Conservation (phyloP, 768 basidiomycete genomes). For the Boletus sp. region DNA sequence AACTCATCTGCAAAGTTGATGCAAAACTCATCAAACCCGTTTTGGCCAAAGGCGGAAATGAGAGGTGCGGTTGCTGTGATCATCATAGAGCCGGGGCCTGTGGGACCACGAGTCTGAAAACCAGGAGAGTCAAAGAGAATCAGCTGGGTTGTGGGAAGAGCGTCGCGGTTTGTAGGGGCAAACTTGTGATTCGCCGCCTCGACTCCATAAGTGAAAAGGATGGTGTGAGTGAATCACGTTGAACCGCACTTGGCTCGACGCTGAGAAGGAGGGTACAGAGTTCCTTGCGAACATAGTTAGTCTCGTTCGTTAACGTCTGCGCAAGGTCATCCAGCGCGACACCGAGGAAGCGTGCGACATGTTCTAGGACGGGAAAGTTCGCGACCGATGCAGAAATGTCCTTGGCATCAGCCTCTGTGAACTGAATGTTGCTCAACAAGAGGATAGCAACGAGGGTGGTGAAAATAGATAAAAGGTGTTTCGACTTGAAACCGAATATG, state of each 20-base stretch:
- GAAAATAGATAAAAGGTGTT: slow-evolving; percentile 80
- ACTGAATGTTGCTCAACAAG: slow-evolving; percentile 78
- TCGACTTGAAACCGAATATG: slow-evolving; percentile 87
- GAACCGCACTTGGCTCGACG: slow-evolving; percentile 65
- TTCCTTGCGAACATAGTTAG: slow-evolving; percentile 85
- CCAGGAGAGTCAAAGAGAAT: slow-evolving; percentile 79
- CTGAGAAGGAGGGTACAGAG: slow-evolving; percentile 79
- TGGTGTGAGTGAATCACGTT: slow-evolving; percentile 82
- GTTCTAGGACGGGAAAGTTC: slow-evolving; percentile 56
- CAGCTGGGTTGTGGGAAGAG: slow-evolving; percentile 62
- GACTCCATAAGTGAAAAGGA: slow-evolving; percentile 84
- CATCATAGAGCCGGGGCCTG: slow-evolving; percentile 61
- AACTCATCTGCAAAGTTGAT: slow-evolving; percentile 87
- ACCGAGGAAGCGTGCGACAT: slow-evolving; percentile 72
- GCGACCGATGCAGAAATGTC: slow-evolving; percentile 63
- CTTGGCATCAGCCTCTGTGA: slow-evolving; percentile 63
- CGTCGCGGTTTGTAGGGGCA: slow-evolving; percentile 54
- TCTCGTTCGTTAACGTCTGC: slow-evolving; percentile 79
- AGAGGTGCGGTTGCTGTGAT: slow-evolving; percentile 63
- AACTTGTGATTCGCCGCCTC: slow-evolving; percentile 85
- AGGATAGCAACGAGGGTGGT: slow-evolving; percentile 78
- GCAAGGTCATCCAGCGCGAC: slow-evolving; percentile 76
- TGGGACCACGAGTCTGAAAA: slow-evolving; percentile 70
- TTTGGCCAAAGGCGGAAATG: slow-evolving; percentile 74
- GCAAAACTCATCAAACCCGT: slow-evolving; percentile 82